These are phyloP conservation scores for Podochytrium sp. DNA, from an alignment of 192 early-diverging fungal genomes.

Conservation along the genomic window DNA sequence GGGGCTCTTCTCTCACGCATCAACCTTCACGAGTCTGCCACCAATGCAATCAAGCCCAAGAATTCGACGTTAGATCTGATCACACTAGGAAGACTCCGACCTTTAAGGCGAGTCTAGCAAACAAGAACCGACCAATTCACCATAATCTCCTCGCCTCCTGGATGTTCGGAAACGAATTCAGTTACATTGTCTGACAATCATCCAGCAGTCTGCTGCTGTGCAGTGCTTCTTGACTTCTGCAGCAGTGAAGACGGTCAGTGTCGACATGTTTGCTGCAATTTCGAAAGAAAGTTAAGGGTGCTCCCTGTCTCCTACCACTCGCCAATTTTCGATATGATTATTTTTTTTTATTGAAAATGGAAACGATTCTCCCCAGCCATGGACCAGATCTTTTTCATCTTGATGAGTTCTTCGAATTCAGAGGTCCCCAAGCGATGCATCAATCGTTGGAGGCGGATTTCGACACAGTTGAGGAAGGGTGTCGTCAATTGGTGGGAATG, in stretches of 20 bases:
- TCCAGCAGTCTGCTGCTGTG: constrained; percentile 52
- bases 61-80: no score
- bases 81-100: no score
- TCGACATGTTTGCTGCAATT: no score
- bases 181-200: constrained; percentile 50
- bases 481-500: not conserved
- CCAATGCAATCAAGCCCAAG: no score
- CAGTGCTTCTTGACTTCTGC: constrained; percentile 48
- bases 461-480: not conserved
- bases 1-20: no score
- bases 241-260: not conserved
- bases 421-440: not conserved
- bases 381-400: not conserved
- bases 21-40: no score
- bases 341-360: no score
- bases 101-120: no score
- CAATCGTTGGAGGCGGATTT: not conserved
- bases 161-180: constrained; percentile 55
- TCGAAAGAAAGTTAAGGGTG: no score
- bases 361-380: not conserved
- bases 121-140: no score
- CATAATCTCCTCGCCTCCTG: constrained; percentile 43
- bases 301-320: no score
- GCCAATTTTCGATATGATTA: no score
- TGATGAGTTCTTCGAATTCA: not conserved